Evolutionary conservation across 345 rosid genomes (phyloP), one percentile per base, ranked within the genome.

Genomic region (Fremontodendron californicum): DNA sequence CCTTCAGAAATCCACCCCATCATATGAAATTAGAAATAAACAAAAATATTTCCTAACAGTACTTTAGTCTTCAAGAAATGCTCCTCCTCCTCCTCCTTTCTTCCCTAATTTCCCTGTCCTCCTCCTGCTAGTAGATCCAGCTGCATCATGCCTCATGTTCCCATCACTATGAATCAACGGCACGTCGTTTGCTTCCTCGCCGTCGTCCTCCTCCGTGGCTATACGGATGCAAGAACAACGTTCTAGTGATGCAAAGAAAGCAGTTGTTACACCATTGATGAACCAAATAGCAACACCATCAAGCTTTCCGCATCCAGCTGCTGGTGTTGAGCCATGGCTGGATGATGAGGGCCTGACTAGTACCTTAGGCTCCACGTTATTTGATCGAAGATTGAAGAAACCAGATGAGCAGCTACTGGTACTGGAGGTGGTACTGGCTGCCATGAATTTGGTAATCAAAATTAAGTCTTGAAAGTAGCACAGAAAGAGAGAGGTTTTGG

Each of bases 201-300:
- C 83, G 19, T 88, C 93, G 18, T 88, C 93, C 33, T 88, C 93
- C 33, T 52, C 83, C 1, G 93, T 88, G 31, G 86, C 83, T 48
- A 90, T 88, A 8, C 88, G 87, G 83, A 90, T 84, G 84, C 93
- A 90, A 33, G 90, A 90, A 40, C 91, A 88, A 6, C 89, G 81
- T 31, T 90, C 90, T 5, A 90, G 48, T 19, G 93, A 90, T 45
- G 89, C 90, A 21, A 90, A 90, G 58, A 90, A 90, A 0, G 93
- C 93, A 3, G 80, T 39, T 1, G 90, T 82, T 7, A 90, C 81
- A 0, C 93, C 91, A 39, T 88, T 88, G 69, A 87, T 77, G 81
- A 90, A 60, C 93, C 93, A 90, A 86, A 84, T 84, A 9, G 90
- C 91, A 57, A 90, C 85, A 43, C 91, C 89, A 49, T 89, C 93